Evolutionary conservation across 2,329 filamentous ascomycete genomes (phyloP), one percentile per base, ranked within the genome.

Genomic region (Chaetomium olivaceum): DNA sequence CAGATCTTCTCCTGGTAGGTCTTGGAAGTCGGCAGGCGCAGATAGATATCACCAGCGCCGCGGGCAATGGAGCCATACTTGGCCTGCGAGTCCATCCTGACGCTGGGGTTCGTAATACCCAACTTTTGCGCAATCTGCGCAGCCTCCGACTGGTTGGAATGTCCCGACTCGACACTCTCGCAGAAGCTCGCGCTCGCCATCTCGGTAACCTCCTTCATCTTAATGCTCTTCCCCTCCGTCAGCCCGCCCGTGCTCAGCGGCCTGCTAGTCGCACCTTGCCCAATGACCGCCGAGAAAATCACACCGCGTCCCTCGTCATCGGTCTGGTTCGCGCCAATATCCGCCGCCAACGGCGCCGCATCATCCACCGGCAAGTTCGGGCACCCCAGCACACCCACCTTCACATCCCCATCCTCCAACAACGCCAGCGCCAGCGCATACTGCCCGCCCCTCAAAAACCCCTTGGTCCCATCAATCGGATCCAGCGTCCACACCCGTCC

Each of bases 1-100:
- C 95, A 99, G 72, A 99, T 99, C 87, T 99, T 99, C 84, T 99
- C 95, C 77, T 96, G 88, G 80, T 99, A 99, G 62, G 90, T 89
- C 76, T 87, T 91, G 67, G 75, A 77, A 5, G 92, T 90, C 3
- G 95, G 95, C 65, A 99, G 81, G 62, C 96, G 87, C 65, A 99
- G 85, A 80, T 99, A 99, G 70, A 99, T 89, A 75, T 99, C 95
- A 58, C 93, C 95, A 5, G 93, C 93, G 55, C 95, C 95, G 69
- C 95, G 86, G 43, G 95, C 95, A 76, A 99, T 96, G 43, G 91
- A 95, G 68, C 90, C 94, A 80, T 99, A 99, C 80, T 99, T 99
- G 73, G 95, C 94, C 80, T 99, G 95, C 61, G 92, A 96, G 81
- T 99, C 95, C 90, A 99, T 95, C 70, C 94, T 88, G 67, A 99